Conservation (phyloP, 805 yeast species). For the Torulaspora indica region DNA sequence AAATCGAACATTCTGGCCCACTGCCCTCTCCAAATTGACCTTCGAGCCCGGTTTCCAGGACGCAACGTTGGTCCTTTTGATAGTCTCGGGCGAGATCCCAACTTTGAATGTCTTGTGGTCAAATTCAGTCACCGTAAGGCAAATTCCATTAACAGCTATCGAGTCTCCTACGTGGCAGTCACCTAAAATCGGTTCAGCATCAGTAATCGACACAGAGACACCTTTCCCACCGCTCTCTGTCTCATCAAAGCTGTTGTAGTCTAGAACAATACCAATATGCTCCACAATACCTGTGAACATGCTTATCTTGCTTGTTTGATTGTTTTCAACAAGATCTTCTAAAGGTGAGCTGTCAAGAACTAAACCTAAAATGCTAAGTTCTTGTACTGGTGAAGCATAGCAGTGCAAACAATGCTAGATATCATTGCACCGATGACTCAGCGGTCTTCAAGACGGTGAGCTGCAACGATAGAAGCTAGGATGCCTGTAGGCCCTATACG, state of each 20-base stretch:
- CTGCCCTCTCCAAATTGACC: conserved; percentile 92
- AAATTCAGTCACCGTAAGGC: conserved; percentile 89
- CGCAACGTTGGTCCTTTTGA: conserved; percentile 74
- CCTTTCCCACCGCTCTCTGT: conserved; percentile 43
- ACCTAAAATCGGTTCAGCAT: conserved; percentile 55
- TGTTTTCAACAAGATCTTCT: not conserved
- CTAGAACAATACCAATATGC: conserved; percentile 54
- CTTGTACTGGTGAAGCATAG: too few relatives aligned
- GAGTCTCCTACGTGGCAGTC: conserved; percentile 95
- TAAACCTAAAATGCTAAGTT: not conserved
- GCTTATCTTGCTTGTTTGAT: not conserved
- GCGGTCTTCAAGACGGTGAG: too few relatives aligned
- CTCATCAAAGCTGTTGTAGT: conserved; percentile 21
- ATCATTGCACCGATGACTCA: too few relatives aligned
- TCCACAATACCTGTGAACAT: conserved; percentile 98
- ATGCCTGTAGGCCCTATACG: too few relatives aligned
- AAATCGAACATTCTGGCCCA: conserved; percentile 65
- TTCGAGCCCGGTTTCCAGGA: conserved; percentile 49
- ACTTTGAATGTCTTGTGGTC: conserved; percentile 62
- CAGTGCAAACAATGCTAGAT: too few relatives aligned
- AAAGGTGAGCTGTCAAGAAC: not conserved
- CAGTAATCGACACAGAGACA: conserved; percentile 59
- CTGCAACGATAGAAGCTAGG: too few relatives aligned
- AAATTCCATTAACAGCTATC: conserved; percentile 81
- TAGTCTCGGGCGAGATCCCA: conserved; percentile 90